Conservation (phyloP, 2,329 filamentous ascomycete genomes). For the Fusarium sp. region DNA sequence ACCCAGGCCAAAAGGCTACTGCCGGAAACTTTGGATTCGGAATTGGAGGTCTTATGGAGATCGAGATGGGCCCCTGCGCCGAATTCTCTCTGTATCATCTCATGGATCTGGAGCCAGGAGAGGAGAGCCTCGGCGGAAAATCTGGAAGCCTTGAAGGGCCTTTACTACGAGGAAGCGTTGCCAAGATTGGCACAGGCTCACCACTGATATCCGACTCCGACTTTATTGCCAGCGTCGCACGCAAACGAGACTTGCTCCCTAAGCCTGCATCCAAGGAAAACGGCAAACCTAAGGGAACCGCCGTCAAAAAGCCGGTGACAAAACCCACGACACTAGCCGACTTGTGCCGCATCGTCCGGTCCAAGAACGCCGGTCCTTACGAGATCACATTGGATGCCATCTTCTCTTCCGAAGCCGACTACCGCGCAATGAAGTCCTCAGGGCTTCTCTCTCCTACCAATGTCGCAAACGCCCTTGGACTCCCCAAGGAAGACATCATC, state of each 20-base stretch:
- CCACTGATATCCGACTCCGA: rapidly evolving
- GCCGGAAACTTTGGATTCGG: conserved; percentile 65
- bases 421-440: conserved; percentile 39
- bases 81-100: conserved; percentile 67
- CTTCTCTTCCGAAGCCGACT: conserved; percentile 57
- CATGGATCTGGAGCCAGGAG: conserved; percentile 56
- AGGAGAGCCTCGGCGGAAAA: conserved; percentile 28
- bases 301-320: rapidly evolving
- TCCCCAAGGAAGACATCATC: conserved; percentile 50
- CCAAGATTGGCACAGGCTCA: conserved; percentile 16
- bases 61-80: conserved; percentile 55
- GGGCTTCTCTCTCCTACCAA: conserved; percentile 23
- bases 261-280: background rate
- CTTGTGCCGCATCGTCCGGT: conserved; percentile 60
- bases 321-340: conserved; percentile 46
- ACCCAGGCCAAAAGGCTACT: conserved; percentile 67
- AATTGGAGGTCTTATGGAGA: conserved; percentile 49
- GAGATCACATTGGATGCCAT: conserved; percentile 69
- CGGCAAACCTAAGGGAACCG: background rate
- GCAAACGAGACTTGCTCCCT: background rate
- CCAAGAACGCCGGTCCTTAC: conserved; percentile 63
- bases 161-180: conserved; percentile 6
- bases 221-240: background rate
- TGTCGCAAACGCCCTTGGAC: conserved; percentile 42
- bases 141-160: background rate